Evolutionary conservation across 805 yeast species (phyloP), one percentile per base, ranked within the genome.

Genomic region (Brettanomyces naardenensis): DNA sequence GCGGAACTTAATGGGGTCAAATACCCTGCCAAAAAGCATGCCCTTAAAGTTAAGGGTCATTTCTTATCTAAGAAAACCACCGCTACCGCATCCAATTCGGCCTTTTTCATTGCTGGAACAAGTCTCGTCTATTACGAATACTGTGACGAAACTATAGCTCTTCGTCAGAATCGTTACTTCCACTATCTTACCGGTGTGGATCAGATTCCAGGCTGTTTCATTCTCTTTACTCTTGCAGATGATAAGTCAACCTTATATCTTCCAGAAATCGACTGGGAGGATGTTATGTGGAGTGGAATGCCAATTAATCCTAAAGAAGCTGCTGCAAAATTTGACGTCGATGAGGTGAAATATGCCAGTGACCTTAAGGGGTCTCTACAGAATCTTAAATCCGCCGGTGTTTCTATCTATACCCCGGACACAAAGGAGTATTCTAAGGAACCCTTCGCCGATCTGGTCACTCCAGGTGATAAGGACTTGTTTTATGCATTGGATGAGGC

Each of bases 201-300:
- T 45, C 62, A 58, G 40, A 69, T 86, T 35, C 87, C 92, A 0
- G 94, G 92, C 2, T 69, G 82, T 25, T 80, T 75, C 48, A 71
- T 86, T 1, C 61, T 82, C 18, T 90, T 73, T 53, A 65, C 75
- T 35, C 51, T 78, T 28, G 52, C 47, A 3, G 47, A 58, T 5
- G 85, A 80, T 31, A 68, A 74, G 37, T 66, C 87, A 43, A 75
- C 79, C 0, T 63, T 90, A 19, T 90, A 82, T 52, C 65, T 92
- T 36, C 97, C 97, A 1, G 73, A 82, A 37, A 68, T 90, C 28
- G 95, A 88, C 53, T 62, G 71, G 31, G 97, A 92, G 31, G 96
- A 86, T 54, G 82, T 90, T 30, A 82, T 92, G 87, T 90, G 98
- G 98, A 80, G 92, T 41, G 98, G 98, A 0, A 53, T 81, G 59